Evolutionary conservation across 331 rosid genomes (phyloP).

Genomic region (Spiraea crenata): DNA sequence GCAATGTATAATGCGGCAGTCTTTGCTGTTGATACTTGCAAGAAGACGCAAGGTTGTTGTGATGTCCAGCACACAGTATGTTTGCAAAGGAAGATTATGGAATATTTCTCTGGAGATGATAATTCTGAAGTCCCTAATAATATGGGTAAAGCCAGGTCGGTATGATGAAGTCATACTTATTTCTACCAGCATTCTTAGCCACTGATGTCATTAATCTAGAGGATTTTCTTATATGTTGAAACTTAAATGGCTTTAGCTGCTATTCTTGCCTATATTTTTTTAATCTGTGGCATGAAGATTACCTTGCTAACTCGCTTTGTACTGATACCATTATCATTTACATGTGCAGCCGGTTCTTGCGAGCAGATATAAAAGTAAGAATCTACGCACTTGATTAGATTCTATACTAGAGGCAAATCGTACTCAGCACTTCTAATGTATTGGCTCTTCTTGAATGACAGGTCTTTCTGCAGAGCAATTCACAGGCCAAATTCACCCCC

Average conservation of each 20-base stretch:
- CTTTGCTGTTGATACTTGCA: slow-evolving; percentile 56
- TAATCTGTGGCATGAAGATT: background rate
- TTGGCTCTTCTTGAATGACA: slow-evolving; percentile 37
- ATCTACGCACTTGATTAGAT: slow-evolving; percentile 20
- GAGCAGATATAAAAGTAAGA: slow-evolving; percentile 88
- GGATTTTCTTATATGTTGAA: slow-evolving; percentile 1
- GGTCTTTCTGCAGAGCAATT: slow-evolving; percentile 84
- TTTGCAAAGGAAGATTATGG: slow-evolving; percentile 65
- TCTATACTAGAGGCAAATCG: slow-evolving; percentile 15
- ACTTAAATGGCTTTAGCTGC: background rate
- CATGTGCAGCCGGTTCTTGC: slow-evolving; percentile 83
- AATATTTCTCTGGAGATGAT: slow-evolving; percentile 65
- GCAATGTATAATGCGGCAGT: slow-evolving; percentile 69
- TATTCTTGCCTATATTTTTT: background rate
- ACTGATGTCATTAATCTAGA: slow-evolving; percentile 8
- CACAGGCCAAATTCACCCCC: slow-evolving; percentile 79
- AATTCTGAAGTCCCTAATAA: slow-evolving; percentile 45
- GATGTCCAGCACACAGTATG: slow-evolving; percentile 67
- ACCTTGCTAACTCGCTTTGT: slow-evolving; percentile 1
- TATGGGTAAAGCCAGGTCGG: slow-evolving; percentile 72
- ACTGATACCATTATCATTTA: slow-evolving; percentile 40
- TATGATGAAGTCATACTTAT: slow-evolving; percentile 6
- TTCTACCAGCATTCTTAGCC: background rate
- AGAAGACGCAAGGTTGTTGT: slow-evolving; percentile 58
- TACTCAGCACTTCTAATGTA: slow-evolving; percentile 19